These are phyloP conservation scores for Kazachstania taianensis DNA, from an alignment of 805 yeast genomes.

Conservation along the genomic window DNA sequence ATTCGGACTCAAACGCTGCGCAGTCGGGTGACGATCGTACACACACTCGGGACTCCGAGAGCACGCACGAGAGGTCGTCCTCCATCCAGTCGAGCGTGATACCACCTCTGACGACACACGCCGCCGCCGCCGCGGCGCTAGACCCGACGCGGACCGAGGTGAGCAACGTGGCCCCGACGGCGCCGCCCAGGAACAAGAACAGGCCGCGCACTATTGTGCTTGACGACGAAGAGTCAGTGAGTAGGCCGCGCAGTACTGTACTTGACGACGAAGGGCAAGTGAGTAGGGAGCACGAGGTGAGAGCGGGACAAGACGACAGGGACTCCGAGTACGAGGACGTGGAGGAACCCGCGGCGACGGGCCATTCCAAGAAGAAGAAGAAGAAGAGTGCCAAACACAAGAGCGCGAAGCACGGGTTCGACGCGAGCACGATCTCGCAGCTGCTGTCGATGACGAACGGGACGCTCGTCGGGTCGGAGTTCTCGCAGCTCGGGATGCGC, in stretches of 20 bases:
- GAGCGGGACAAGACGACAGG: neutral
- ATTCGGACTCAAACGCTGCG: conserved; percentile 14
- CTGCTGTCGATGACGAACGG: conserved; percentile 33
- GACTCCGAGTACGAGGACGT: neutral
- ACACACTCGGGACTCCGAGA: no score
- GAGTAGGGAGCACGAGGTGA: neutral
- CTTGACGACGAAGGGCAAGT: neutral
- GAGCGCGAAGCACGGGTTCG: conserved; percentile 8
- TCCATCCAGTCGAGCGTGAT: conserved; percentile 22
- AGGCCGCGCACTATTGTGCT: conserved; percentile 25
- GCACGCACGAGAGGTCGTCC: conserved; percentile 7
- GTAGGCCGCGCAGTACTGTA: neutral
- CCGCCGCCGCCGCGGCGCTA: conserved; percentile 6
- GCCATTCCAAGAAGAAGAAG: neutral
- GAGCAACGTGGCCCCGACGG: conserved; percentile 20
- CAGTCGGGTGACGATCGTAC: conserved; percentile 8
- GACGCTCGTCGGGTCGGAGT: conserved; percentile 44
- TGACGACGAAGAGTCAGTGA: conserved; percentile 4
- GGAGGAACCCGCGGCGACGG: neutral
- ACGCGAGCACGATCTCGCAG: conserved; percentile 29
- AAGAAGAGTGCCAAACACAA: neutral
- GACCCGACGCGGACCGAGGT: conserved; percentile 18
- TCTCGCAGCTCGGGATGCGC: conserved; percentile 63
- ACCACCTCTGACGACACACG: conserved; percentile 18
- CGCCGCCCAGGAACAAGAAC: conserved; percentile 27